These are phyloP conservation scores for Plantago major DNA, from an alignment of 257 asterid species.

Conservation along the genomic window DNA sequence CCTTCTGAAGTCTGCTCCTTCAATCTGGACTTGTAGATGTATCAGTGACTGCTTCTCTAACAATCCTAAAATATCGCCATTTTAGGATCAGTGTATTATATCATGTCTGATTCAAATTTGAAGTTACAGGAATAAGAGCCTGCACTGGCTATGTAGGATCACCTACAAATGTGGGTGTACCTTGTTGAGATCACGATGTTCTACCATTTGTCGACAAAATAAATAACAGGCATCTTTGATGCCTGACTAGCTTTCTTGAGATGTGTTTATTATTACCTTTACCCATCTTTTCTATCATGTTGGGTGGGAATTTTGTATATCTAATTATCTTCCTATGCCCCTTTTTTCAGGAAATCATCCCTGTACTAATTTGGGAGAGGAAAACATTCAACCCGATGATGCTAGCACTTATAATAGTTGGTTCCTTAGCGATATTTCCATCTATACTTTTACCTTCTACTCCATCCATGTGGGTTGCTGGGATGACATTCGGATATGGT, in stretches of 20 bases:
- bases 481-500: conserved; percentile 83
- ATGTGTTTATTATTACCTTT: not conserved
- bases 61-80: too few species aligned
- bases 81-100: too few species aligned
- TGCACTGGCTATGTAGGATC: too few species aligned
- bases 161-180: not conserved
- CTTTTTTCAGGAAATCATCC: conserved; percentile 57
- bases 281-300: not conserved
- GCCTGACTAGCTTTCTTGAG: too few species aligned
- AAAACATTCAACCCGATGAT: conserved; percentile 53
- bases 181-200: too few species aligned
- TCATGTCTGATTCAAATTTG: too few species aligned
- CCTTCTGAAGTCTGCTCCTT: too few species aligned
- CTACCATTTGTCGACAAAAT: too few species aligned
- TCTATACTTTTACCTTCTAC: conserved; percentile 61
- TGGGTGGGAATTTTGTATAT: not conserved
- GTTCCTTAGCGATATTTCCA: conserved; percentile 69
- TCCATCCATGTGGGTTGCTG: conserved; percentile 93
- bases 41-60: too few species aligned
- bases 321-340: conserved; percentile 4
- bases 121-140: too few species aligned
- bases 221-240: too few species aligned
- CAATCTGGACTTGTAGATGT: too few species aligned
- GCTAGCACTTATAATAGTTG: conserved; percentile 59
- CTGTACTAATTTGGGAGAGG: conserved; percentile 71